Percentiles rank a stretch among this genome's conserved stretches.
phyloP scores from a whole-genome alignment of 129 eudicot species.

The Escallonia rubra region DNA sequence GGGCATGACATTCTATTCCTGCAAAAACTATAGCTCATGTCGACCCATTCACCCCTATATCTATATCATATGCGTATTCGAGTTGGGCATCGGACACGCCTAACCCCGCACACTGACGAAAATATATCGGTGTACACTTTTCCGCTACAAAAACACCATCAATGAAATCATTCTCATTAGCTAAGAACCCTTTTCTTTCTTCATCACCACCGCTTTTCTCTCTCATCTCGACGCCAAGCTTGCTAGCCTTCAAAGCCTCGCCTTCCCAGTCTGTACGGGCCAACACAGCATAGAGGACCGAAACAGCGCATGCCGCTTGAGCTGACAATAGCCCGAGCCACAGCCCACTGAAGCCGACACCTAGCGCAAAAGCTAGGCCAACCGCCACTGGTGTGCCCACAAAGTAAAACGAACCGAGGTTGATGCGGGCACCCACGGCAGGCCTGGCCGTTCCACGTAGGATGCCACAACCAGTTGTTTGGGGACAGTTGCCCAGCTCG shows the following conservation, averaged over 20 bases:
- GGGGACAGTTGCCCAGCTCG: slow-evolving; percentile 98
- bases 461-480: slow-evolving; percentile 92
- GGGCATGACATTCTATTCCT: slow-evolving; percentile 7
- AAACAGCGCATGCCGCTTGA: slow-evolving; percentile 72
- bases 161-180: slow-evolving; percentile 10
- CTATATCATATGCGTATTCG: no score
- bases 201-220: slow-evolving; percentile 22
- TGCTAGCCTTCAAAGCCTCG: slow-evolving; percentile 62
- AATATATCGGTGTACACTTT: neutral
- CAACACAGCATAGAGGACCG: slow-evolving; percentile 54
- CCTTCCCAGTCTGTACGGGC: slow-evolving; percentile 79
- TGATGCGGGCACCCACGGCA: slow-evolving; percentile 78
- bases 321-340: slow-evolving; percentile 92
- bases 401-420: slow-evolving; percentile 89
- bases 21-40: neutral
- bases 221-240: slow-evolving; percentile 43
- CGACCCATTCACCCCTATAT: no score
- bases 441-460: slow-evolving; percentile 94
- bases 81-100: no score
- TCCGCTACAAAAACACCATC: slow-evolving; percentile 10
- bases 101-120: no score
- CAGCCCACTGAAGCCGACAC: slow-evolving; percentile 66
- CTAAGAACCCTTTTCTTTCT: slow-evolving; percentile 27
- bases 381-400: slow-evolving; percentile 95
- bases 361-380: slow-evolving; percentile 60